Percentiles rank a stretch among this genome's conserved stretches.
phyloP scores from a whole-genome alignment of 495 filamentous ascomycete genomes.

The Chaetomium fimeti region DNA sequence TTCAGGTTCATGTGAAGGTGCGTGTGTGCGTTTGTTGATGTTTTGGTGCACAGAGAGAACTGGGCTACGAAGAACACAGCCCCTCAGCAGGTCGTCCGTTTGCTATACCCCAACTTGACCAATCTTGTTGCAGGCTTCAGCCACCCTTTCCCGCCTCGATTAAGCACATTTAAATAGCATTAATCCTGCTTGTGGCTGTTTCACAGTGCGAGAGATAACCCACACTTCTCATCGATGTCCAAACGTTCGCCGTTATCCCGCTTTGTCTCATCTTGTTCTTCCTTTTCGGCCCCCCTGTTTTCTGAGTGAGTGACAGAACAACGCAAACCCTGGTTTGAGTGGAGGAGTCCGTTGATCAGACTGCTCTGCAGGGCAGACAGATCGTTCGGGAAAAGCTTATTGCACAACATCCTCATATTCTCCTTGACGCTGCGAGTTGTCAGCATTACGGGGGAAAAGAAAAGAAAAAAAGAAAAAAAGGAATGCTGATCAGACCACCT shows the following conservation, averaged over 20 bases:
- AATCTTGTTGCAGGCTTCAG: no score
- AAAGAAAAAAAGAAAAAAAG: no score
- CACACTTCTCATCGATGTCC: neutral
- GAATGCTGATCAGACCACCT: neutral
- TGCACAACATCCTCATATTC: conserved; percentile 17
- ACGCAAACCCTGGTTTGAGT: neutral
- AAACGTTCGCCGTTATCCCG: no score
- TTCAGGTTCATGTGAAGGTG: no score
- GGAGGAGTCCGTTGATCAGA: neutral
- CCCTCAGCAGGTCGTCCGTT: neutral
- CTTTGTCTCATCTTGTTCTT: conserved; percentile 11
- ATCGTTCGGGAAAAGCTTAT: conserved; percentile 14
- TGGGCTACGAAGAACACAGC: neutral
- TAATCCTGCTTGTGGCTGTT: no score
- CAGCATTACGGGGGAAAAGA: neutral
- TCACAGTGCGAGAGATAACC: no score
- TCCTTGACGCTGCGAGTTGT: conserved; percentile 13
- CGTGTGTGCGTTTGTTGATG: neutral
- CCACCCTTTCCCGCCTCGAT: no score
- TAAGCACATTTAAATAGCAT: no score
- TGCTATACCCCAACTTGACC: no score
- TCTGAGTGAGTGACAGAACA: conserved; percentile 1
- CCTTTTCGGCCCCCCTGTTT: neutral
- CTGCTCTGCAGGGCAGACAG: conserved; percentile 6
- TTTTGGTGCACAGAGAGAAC: neutral